A percentile compares a stretch with the other conserved stretches of the same genome.
These are phyloP conservation scores for Mycena albidolilacea DNA, from an alignment of 768 basidiomycete species.

Conservation along the genomic window DNA sequence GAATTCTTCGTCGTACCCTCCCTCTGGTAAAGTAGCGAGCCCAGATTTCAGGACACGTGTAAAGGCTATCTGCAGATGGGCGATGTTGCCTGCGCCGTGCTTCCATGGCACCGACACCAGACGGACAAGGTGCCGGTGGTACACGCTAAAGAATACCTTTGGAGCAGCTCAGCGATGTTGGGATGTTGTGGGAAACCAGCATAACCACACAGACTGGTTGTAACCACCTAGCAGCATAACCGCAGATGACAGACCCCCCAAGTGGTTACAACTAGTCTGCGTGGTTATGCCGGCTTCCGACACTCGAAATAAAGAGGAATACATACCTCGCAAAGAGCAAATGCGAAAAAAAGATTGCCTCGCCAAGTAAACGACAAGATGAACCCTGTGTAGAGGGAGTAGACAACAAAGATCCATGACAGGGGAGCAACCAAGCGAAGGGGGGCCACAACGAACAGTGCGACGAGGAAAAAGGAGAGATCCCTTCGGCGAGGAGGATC, in stretches of 20 bases:
- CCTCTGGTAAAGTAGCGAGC: conserved; percentile 67
- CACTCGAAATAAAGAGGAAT: too few relatives aligned
- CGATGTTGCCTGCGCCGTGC: conserved; percentile 52
- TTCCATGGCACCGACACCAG: conserved; percentile 64
- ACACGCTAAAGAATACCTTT: conserved; percentile 80
- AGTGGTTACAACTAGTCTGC: too few relatives aligned
- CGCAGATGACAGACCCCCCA: too few relatives aligned
- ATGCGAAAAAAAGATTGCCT: conserved; percentile 57
- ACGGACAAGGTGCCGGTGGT: conserved; percentile 67
- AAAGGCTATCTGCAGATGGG: conserved; percentile 73
- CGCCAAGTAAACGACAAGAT: conserved; percentile 60
- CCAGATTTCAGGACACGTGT: conserved; percentile 77
- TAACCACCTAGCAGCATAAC: too few relatives aligned
- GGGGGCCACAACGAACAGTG: conserved; percentile 71
- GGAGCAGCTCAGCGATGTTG: conserved; percentile 17
- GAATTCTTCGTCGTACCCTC: conserved; percentile 70
- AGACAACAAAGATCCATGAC: conserved; percentile 75
- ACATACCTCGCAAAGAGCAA: conserved; percentile 73
- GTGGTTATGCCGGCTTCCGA: too few relatives aligned
- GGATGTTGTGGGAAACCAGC: too few relatives aligned
- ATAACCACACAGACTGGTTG: too few relatives aligned
- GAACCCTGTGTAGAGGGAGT: conserved; percentile 60
- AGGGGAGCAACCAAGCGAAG: conserved; percentile 75
- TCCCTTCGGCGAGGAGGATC: conserved; percentile 61
- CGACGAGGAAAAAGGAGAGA: conserved; percentile 71